Conservation (phyloP, 176 grass and related monocot species). For the Avena atlantica region DNA sequence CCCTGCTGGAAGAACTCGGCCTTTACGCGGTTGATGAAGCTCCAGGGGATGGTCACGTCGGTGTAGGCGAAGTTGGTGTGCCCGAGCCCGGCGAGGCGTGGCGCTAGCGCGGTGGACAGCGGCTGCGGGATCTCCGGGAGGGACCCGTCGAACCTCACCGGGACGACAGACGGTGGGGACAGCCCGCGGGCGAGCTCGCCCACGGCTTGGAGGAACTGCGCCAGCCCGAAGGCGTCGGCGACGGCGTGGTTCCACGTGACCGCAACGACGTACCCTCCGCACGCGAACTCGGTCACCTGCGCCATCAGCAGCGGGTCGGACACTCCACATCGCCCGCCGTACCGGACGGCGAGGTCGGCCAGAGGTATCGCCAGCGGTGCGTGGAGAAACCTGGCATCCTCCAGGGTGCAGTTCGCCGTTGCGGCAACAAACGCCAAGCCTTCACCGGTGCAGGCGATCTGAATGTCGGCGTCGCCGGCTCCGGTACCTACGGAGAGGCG, state of each 20-base stretch:
- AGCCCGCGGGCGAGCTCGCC: conserved; percentile 30
- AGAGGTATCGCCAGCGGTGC: conserved; percentile 24
- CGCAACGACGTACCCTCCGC: conserved; percentile 44
- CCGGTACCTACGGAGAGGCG: neutral
- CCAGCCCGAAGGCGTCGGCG: conserved; percentile 28
- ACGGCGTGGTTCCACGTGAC: conserved; percentile 34
- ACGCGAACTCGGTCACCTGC: conserved; percentile 47
- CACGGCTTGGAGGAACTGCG: conserved; percentile 45
- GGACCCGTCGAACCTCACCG: conserved; percentile 17
- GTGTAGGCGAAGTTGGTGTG: neutral
- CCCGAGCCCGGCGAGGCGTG: too few species aligned
- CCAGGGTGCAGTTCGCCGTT: conserved; percentile 22
- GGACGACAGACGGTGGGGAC: neutral
- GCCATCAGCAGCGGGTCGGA: neutral
- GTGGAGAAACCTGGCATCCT: conserved; percentile 27
- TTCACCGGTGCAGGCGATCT: conserved; percentile 36
- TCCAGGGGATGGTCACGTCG: conserved; percentile 23
- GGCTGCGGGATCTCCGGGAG: conserved; percentile 32
- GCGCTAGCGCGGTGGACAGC: neutral
- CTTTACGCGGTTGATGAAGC: conserved; percentile 37
- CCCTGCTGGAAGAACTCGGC: neutral
- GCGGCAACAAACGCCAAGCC: conserved; percentile 38
- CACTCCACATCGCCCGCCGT: neutral
- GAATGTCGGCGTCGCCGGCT: neutral
- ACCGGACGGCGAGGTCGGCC: neutral